Evolutionary conservation across 2,329 filamentous ascomycete genomes (phyloP).

Genomic region (Cladosporium sp.): DNA sequence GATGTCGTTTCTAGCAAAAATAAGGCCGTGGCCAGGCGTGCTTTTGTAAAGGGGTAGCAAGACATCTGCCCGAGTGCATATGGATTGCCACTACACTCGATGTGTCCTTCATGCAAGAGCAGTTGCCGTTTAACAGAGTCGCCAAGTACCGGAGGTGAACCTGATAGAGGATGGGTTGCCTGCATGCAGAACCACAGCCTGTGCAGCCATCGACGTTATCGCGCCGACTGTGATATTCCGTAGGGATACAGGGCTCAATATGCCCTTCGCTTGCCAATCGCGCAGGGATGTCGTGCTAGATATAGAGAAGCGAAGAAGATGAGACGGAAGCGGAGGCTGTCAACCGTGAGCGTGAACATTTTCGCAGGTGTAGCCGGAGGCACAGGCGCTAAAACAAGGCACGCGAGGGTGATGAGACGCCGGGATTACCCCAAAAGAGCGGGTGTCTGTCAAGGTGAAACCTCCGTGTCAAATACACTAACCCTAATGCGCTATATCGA

Average conservation of each 20-base stretch:
- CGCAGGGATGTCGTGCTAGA: background rate
- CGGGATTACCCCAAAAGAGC: background rate
- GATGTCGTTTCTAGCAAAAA: background rate
- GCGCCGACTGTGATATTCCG: background rate
- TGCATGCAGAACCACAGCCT: background rate
- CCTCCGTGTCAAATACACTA: background rate
- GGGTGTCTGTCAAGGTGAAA: background rate
- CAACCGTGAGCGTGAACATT: background rate
- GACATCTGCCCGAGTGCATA: background rate
- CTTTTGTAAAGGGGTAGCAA: background rate
- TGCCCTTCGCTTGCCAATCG: background rate
- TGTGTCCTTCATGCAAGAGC: background rate
- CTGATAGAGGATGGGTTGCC: background rate
- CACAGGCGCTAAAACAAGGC: background rate
- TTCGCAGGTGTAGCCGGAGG: no score
- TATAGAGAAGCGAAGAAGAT: constrained; percentile 4
- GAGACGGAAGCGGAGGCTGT: constrained; percentile 1
- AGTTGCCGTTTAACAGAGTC: background rate
- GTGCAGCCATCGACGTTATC: background rate
- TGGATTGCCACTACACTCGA: background rate
- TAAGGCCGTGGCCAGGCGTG: background rate
- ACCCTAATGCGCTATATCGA: background rate
- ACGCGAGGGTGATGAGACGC: constrained; percentile 10
- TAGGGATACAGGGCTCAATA: background rate
- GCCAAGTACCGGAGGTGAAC: background rate